Base-by-base conservation (phyloP, 441 rosid species). In the Mallotus repandus region DNA sequence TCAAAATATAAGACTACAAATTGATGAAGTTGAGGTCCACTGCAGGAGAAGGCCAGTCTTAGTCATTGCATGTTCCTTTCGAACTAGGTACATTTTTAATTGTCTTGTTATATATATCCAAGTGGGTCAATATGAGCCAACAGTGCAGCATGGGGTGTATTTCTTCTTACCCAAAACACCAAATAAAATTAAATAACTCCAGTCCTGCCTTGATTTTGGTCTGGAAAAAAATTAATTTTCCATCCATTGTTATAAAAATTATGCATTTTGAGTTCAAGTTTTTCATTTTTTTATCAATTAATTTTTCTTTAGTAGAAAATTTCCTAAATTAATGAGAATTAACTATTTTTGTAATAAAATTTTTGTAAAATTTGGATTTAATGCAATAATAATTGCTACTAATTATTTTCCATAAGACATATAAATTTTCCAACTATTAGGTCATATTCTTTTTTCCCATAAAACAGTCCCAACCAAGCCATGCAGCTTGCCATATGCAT, bases 401-500 rank as follows among this genome's bases (percentile, higher is more conserved):
- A 1, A 43, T 43, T 43, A 4, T 4, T 3, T 4, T 53, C 1
- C 69, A 25, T 25, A 25, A 25, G 29, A 25, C 67, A 80, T 70
- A 55, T 69, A 74, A 78, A 69, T 69, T 69, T n/a, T n/a, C 32
- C 14, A 46, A 22, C 29, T 25, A 25, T 25, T 25, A 0, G 1
- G 29, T 25, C 29, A 25, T 25, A 25, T 25, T 63, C 25, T 35
- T 61, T 71, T 11, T 63, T 15, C 41, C 19, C 50, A 52, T 55
- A 66, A 46, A 73, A 52, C 67, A 68, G 71, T 54, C 49, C 78
- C 29, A 77, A 77, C 78, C 76, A 75, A 49, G 79, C 79, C 83
- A 81, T 81, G 83, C 80, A 32, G 78, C 72, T 81, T 71, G 73
- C 76, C 76, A 18, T 55, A 43, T 72, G 63, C 60, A 66, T 73